Evolutionary conservation across 106 monocot genomes (phyloP), one percentile per base, ranked within the genome.

Genomic region (Acorus calamus): DNA sequence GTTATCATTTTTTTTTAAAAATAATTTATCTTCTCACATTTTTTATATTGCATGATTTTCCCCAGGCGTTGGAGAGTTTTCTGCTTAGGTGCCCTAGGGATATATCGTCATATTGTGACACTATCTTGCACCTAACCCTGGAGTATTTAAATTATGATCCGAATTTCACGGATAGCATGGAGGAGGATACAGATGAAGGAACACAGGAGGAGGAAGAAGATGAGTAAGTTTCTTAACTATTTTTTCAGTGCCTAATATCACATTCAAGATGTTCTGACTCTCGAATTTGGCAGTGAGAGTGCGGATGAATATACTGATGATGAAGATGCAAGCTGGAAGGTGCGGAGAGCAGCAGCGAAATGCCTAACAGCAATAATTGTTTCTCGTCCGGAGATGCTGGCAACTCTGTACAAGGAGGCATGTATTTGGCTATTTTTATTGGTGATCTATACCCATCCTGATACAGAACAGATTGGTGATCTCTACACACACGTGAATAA

Each of bases 91-190:
- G 91, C 50, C 91, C 87, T 5, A 85, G 85, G 58, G 91, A 98
- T 67, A 91, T 98, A 71, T 88, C 91, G 67, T 44, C 69, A 62
- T 82, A 91, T 65, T 91, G 91, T 63, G 77, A 85, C 60, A 79
- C 78, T 12, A 88, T 98, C 67, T 63, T 98, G 61, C 76, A 70
- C 69, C 84, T 98, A 64, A 74, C 76, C 56, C 57, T 98, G 76
- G 87, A 87, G 10, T 98, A 77, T 77, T 62, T 92, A 62, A 98
- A 91, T 68, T 98, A 98, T 74, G 96, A 98, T 62, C 96, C 96
- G n/a, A 98, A 98, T 80, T 98, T 87, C 71, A 88, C 96, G 47
- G 91, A 98, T 70, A 83, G 79, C 67, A 98, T 98, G 96, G 96
- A 98, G 63, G 91, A 98, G 80, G 91, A 98, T 75, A 88, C 80